Evolutionary conservation across 306 rosid genomes (phyloP).

Genomic region (Cicer arietinum): DNA sequence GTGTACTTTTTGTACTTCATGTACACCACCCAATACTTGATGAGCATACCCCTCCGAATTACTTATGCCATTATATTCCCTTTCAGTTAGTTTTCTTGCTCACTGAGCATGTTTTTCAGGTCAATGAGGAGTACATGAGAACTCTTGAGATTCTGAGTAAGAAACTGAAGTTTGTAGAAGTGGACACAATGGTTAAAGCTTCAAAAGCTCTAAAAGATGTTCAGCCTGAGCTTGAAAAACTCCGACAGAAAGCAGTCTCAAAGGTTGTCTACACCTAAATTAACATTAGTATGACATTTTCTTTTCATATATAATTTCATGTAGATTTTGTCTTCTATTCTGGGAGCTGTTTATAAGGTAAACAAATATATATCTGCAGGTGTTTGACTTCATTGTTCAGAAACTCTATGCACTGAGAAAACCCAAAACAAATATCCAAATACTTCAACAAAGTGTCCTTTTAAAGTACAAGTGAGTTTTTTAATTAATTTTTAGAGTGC

Average conservation of each 20-base stretch:
- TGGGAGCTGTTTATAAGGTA: slow-evolving; percentile 6
- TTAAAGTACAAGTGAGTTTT: slow-evolving; percentile 92
- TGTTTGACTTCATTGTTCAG: slow-evolving; percentile 93
- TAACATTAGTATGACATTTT: slow-evolving; percentile 11
- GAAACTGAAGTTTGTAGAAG: slow-evolving; percentile 90
- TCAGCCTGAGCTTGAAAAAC: slow-evolving; percentile 96
- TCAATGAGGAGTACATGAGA: slow-evolving; percentile 93
- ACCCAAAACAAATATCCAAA: slow-evolving; percentile 97
- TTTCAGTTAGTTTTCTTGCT: slow-evolving; percentile 37
- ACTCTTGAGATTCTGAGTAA: slow-evolving; percentile 90
- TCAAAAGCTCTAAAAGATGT: slow-evolving; percentile 96
- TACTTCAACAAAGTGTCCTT: slow-evolving; percentile 95
- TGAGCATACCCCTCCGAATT: slow-evolving; percentile 22
- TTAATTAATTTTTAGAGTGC: slow-evolving; percentile 20
- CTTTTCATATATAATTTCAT: slow-evolving; percentile 28
- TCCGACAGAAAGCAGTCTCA: slow-evolving; percentile 91
- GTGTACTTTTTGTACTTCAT: slow-evolving; percentile 34
- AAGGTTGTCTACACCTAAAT: slow-evolving; percentile 61
- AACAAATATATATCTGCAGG: slow-evolving; percentile 57
- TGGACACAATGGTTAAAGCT: slow-evolving; percentile 82
- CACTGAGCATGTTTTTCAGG: slow-evolving; percentile 60
- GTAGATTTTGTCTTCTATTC: background rate
- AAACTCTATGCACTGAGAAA: slow-evolving; percentile 93
- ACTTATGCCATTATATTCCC: slow-evolving; percentile 6
- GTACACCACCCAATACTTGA: slow-evolving; percentile 32